Evolutionary conservation across 1,284 basidiomycete species (phyloP), one percentile per base, ranked within the genome.

Genomic region (Malassezia japonica): DNA sequence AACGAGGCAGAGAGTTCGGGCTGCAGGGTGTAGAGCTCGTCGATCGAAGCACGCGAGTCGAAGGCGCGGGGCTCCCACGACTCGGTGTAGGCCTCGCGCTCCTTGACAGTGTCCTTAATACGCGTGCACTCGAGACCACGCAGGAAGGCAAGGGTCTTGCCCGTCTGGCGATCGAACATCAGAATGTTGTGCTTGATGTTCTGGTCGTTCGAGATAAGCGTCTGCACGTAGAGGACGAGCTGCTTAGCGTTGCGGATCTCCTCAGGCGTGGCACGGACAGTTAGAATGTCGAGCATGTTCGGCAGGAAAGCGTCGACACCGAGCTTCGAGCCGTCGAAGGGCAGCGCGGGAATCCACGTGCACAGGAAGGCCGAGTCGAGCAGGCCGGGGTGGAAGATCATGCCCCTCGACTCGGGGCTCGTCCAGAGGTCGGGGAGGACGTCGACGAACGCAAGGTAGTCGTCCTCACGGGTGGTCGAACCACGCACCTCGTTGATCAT

Each of bases 351-450:
- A 49, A 55, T 55, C 53, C 53, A 55, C 7, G 53, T 55, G 32
- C 47, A 49, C 32, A 55, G 37, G 47, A 55, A 50, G 8, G 48
- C 47, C 41, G 53, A 55, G 42, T 55, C 53, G 18, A 55, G 53
- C 29, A 55, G 34, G 46, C 53, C 53, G 9, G 53, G 53, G 48
- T 55, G 53, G 53, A 55, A 49, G 13, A 50, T 32, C 53, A 55
- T 55, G 20, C 36, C 28, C 8, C 28, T 16, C 6, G 48, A 28
- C 42, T 55, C 53, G n/a, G 35, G 46, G 31, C 20, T 16, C 23
- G 32, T 34, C 53, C 53, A 55, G 29, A 55, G 53, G 36, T 46
- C 53, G n/a, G 42, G 42, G 12, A 48, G 48, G 32, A 50, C 47
- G 45, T 55, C 42, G 34, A 55, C 53, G 28, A 49, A 40, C 23